Conservation (phyloP, 257 asterid species). For the Nicotiana undulata region DNA sequence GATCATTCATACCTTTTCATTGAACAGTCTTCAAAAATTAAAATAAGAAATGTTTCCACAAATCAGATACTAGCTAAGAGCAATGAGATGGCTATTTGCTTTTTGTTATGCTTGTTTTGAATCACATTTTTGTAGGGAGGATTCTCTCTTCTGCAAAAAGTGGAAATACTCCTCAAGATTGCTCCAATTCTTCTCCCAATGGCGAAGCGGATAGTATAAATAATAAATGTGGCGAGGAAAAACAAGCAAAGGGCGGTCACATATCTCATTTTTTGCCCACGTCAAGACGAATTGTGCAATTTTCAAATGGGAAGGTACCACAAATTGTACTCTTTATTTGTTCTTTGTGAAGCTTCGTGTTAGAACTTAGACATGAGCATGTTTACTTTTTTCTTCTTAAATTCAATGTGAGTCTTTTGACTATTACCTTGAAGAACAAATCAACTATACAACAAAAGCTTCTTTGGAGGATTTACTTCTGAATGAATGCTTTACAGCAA, state of each 20-base stretch:
- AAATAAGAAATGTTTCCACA: not conserved
- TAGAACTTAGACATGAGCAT: not conserved
- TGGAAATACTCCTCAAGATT: constrained; percentile 26
- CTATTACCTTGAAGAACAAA: not conserved
- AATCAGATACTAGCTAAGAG: not conserved
- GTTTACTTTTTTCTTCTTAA: not conserved
- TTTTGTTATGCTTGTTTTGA: not conserved
- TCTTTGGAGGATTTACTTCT: not conserved
- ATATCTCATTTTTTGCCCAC: constrained; percentile 85
- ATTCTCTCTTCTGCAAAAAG: constrained; percentile 58
- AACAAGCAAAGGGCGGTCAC: constrained; percentile 36
- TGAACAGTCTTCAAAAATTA: not conserved
- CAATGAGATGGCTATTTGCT: not conserved
- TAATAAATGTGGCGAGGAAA: constrained; percentile 12
- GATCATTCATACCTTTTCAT: not conserved
- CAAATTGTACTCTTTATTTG: not conserved
- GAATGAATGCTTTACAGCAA: not conserved
- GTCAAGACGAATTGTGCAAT: constrained; percentile 90
- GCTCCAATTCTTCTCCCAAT: constrained; percentile 16
- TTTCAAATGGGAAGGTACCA: constrained; percentile 79
- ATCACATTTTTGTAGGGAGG: constrained; percentile 45
- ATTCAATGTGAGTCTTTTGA: not conserved
- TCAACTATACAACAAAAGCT: not conserved
- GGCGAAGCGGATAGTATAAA: constrained; percentile 30
- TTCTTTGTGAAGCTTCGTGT: constrained; percentile 5